Base-by-base conservation (phyloP, 768 basidiomycete genomes). In the Boletus speciosus region DNA sequence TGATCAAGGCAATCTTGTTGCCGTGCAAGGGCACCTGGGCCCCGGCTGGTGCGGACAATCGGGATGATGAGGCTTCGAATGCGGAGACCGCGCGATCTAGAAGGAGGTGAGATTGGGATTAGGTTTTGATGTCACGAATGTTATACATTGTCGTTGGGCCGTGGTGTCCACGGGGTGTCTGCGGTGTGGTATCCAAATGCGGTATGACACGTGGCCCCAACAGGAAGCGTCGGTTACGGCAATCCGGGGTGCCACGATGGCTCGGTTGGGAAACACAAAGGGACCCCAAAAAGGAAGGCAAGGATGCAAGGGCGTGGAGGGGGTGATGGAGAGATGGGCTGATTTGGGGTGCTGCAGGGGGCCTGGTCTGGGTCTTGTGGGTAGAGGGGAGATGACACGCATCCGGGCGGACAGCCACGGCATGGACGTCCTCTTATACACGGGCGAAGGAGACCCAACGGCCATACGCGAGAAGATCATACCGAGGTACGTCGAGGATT, bases 171-270 rank as follows among this genome's bases (percentile, higher is more conserved):
- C 59, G 61, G 19, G 19, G 19, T 19, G 19, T 57, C 64, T 63
- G 63, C 63, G 61, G 53, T 60, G 46, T 4, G 44, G 50, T 37
- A 36, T 60, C 52, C 54, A 43, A 49, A 60, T 51, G 54, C 35
- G 32, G 64, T n/a, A 29, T 38, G 62, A 64, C 64, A 66, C 61
- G 64, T 66, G 64, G 64, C 25, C 66, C 64, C 66, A 46, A 52
- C 27, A 36, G 47, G 59, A 61, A 47, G 54, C 15, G 21, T 48
- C 27, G 3, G 47, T 64, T 64, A 66, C 51, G 63, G 64, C 56
- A 66, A 65, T 65, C 65, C 65, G 63, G 64, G 64, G 63, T 66
- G 64, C 64, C 63, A 65, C 65, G 64, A 43, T 56, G 27, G 5
- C 63, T 39, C 55, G 48, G 59, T 55, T 55, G 3, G 25, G 65